Conservation (phyloP, 805 yeast species). For the Saturnispora sekii region DNA sequence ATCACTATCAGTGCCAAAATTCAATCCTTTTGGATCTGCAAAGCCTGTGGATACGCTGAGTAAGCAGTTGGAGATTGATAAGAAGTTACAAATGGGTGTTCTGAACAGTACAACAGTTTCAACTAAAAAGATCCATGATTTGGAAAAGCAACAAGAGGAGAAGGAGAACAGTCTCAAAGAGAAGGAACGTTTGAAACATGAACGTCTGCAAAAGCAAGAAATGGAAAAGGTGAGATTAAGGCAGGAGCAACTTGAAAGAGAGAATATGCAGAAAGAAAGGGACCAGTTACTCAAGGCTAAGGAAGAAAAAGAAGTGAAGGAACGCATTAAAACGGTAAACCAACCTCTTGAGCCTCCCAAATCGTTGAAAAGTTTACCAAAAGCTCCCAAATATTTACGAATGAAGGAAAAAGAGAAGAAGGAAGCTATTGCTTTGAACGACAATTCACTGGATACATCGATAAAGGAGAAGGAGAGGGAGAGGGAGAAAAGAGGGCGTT, state of each 20-base stretch:
- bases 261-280: not conserved
- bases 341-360: no score
- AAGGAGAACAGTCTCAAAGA: not conserved
- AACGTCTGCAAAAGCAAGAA: not conserved
- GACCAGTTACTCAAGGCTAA: not conserved
- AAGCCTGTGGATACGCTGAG: constrained; percentile 74
- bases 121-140: constrained; percentile 14
- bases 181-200: not conserved
- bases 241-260: not conserved
- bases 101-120: constrained; percentile 33
- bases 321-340: no score
- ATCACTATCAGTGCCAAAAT: constrained; percentile 22
- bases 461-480: not conserved
- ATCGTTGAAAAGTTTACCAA: no score
- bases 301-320: not conserved
- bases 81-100: constrained; percentile 33
- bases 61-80: constrained; percentile 54
- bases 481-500: not conserved
- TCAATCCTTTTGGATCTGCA: constrained; percentile 77
- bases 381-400: no score
- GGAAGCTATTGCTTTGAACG: no score
- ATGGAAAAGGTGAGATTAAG: not conserved
- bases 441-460: no score
- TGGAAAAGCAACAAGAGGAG: constrained; percentile 1
- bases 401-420: no score